Evolutionary conservation across 768 basidiomycete species (phyloP), one percentile per base, ranked within the genome.

Genomic region (Tremella mesenterica): DNA sequence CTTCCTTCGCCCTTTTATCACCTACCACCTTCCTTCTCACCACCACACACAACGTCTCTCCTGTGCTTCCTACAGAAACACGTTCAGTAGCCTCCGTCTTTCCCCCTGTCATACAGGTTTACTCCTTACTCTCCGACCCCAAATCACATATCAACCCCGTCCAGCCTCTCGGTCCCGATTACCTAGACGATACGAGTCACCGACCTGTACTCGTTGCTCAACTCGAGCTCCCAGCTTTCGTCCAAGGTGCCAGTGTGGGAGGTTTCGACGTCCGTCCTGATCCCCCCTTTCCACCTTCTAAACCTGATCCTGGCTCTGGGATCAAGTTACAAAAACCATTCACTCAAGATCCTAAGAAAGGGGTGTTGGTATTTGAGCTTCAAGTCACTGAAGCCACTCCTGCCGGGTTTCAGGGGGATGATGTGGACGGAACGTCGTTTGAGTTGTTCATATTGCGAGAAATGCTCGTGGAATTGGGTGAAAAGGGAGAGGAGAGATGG

Each of bases 11-110:
- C 20, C 51, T 69, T 2, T 52, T 69, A 13, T 56, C 64, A 2
- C 67, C 67, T n/a, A 69, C 65, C 1, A 57, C 65, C 18, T 64
- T 66, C 59, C 59, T 69, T 53, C 43, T 69, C 38, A 65, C 67
- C 9, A 52, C 60, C 8, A 60, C 67, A 6, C 64, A 59, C 2
- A 58, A 48, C 26, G 50, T 65, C 25, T 64, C 67, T n/a, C 56
- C 53, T 18, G 23, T 59, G n/a, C 29, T 65, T 14, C 43, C 54
- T 14, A 31, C 43, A 12, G 64, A 65, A 21, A 44, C 56, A 1
- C 55, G 51, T 3, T 33, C 58, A 9, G 21, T 53, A 20, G 51
- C 57, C 6, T 36, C 56, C n/a, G 44, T 61, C 33, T 65, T 64
- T 46, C 64, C 67, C 14, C 67, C 67, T 6, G 64, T 65, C 41